Conservation (phyloP, 257 asterid genomes). For the Jasminum sambac region DNA sequence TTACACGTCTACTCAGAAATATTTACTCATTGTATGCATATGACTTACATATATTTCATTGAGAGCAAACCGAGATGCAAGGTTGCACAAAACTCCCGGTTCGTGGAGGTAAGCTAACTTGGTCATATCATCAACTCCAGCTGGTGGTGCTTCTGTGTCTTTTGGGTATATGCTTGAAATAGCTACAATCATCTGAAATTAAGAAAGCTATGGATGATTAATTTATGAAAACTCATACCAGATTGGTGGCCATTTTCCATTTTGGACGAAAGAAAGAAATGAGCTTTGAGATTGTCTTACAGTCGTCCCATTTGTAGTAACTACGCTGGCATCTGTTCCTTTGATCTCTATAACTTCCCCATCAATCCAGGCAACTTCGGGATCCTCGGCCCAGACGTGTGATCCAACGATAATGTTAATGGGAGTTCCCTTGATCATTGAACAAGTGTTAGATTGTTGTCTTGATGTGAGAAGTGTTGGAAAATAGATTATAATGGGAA, state of each 20-base stretch:
- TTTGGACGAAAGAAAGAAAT: not conserved
- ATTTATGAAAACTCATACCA: not conserved
- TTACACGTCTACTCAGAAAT: slow-evolving; percentile 15
- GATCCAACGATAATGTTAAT: slow-evolving; percentile 88
- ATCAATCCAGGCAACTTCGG: slow-evolving; percentile 83
- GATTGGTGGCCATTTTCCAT: slow-evolving; percentile 7
- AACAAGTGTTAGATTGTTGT: slow-evolving; percentile 28
- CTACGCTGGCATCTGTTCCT: slow-evolving; percentile 65
- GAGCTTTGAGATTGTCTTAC: slow-evolving; percentile 46
- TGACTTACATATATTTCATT: slow-evolving; percentile 81
- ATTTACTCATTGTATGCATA: not conserved
- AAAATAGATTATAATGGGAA: slow-evolving; percentile 19
- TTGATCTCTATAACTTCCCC: slow-evolving; percentile 73
- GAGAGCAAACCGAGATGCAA: slow-evolving; percentile 70
- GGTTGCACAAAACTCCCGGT: slow-evolving; percentile 84
- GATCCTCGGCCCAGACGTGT: slow-evolving; percentile 90
- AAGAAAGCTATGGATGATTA: slow-evolving; percentile 22
- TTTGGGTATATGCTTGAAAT: slow-evolving; percentile 91
- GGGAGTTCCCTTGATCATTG: slow-evolving; percentile 80
- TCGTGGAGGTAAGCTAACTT: slow-evolving; percentile 94
- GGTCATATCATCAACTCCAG: slow-evolving; percentile 97
- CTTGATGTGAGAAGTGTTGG: slow-evolving; percentile 11
- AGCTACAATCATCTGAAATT: slow-evolving; percentile 69
- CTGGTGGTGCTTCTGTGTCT: slow-evolving; percentile 87
- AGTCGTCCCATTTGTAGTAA: slow-evolving; percentile 60